These are phyloP conservation scores for Arthrobotrys sinensis DNA, from an alignment of 2,329 filamentous ascomycete species.

Conservation along the genomic window DNA sequence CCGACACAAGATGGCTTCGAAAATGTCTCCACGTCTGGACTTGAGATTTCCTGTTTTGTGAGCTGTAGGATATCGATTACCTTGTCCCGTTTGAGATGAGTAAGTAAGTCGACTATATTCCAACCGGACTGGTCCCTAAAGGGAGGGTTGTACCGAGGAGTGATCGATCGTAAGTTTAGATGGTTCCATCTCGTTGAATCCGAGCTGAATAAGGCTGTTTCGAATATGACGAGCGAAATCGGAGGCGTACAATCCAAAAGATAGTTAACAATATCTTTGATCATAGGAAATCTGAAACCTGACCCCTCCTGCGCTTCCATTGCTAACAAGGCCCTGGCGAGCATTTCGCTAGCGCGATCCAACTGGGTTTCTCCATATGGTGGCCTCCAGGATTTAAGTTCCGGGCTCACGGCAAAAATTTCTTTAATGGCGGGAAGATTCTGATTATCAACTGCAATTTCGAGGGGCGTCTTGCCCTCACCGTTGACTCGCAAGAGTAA, in stretches of 20 bases:
- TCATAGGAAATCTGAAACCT: not conserved
- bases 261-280: not conserved
- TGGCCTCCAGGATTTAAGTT: not conserved
- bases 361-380: not conserved
- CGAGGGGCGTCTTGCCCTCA: not conserved
- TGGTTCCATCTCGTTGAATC: not conserved
- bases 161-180: not conserved
- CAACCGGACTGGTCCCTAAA: not conserved
- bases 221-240: not conserved
- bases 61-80: not conserved
- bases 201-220: not conserved
- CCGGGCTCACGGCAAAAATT: not conserved
- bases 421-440: not conserved
- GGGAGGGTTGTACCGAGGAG: not conserved
- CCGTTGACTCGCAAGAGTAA: not conserved
- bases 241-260: not conserved
- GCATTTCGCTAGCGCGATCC: not conserved
- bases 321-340: not conserved
- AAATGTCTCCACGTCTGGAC: not conserved
- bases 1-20: not conserved
- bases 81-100: not conserved
- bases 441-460: not conserved
- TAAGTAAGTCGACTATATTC: not conserved
- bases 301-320: too few species aligned
- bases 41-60: not conserved